Evolutionary conservation across 1,139 yeast genomes (phyloP), one percentile per base, ranked within the genome.

Genomic region (Insectozyma bohioensis): DNA sequence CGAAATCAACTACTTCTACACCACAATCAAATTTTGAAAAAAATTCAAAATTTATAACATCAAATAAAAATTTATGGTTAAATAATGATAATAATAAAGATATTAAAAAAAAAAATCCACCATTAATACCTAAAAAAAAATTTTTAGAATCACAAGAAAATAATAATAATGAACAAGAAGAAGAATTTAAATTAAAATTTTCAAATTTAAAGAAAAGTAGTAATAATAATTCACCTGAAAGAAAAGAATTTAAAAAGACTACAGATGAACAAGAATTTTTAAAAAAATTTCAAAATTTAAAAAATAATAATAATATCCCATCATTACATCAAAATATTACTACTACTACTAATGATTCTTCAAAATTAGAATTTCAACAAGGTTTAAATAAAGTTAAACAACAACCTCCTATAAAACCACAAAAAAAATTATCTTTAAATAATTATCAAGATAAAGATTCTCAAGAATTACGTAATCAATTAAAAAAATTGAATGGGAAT

Each of bases 361-460:
- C 40, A 11, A 41, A 45, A 12, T 30, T 38, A 6, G 45, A 41
- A 32, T 45, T 46, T 31, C 41, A 40, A 12, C 39, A 34, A 11
- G 30, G 31, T n/a, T 36, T 41, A 26, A 36, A 40, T 11, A 26
- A 26, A 15, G 31, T 38, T 9, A 25, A 27, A 11, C 42, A 26
- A 22, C 23, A 35, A 8, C 39, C 48, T 5, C 41, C 42, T 11
- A 15, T 12, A 11, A 18, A 22, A 29, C 32, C 32, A 2, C 20
- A 28, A 15, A 28, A 28, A 9, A 20, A 20, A 15, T 7, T 11
- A n/a, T 15, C 14, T 14, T 11, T 27, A 19, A 12, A 12, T 28
- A 11, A 12, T 24, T 59, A 56, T 33, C 53, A 55, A 31, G 45
- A 48, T 20, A 36, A 37, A 15, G 66, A 59, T 29, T 33, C 58